Evolutionary conservation across 345 rosid genomes (phyloP).

Genomic region (Aquilaria yunnanensis): DNA sequence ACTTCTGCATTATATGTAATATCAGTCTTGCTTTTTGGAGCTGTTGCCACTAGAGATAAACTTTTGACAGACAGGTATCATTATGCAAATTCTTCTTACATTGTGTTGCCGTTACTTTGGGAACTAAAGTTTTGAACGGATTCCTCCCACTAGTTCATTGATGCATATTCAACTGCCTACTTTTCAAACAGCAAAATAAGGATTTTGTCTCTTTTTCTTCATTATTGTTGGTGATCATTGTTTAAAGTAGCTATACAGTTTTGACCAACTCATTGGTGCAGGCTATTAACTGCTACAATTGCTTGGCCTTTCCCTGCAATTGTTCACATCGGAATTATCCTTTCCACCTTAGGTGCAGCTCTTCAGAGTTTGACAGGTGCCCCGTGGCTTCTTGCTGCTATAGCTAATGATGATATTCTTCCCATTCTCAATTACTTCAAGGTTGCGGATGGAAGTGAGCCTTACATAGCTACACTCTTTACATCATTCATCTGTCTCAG

Average conservation of each 20-base stretch:
- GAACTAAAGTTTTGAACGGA: background rate
- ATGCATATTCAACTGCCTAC: background rate
- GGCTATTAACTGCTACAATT: conserved; percentile 89
- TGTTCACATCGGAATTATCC: conserved; percentile 84
- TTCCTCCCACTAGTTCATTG: background rate
- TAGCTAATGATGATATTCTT: conserved; percentile 98
- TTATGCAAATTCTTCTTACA: background rate
- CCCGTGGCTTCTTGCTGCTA: conserved; percentile 98
- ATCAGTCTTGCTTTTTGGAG: conserved; percentile 83
- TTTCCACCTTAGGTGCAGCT: conserved; percentile 98
- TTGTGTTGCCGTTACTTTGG: no score
- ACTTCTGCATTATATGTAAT: conserved; percentile 72
- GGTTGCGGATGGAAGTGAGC: conserved; percentile 85
- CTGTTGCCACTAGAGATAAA: conserved; percentile 77
- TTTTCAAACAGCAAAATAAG: background rate
- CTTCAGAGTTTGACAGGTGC: conserved; percentile 99
- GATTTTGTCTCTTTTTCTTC: no score
- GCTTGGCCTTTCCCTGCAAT: conserved; percentile 95
- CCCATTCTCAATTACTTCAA: conserved; percentile 95
- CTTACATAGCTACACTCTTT: conserved; percentile 84
- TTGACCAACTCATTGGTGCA: conserved; percentile 23
- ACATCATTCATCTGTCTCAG: conserved; percentile 83
- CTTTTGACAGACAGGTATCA: conserved; percentile 91
- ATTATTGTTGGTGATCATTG: no score
- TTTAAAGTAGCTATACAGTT: background rate